Conservation (phyloP, 208 protist genomes). For the Leishmania major region DNA sequence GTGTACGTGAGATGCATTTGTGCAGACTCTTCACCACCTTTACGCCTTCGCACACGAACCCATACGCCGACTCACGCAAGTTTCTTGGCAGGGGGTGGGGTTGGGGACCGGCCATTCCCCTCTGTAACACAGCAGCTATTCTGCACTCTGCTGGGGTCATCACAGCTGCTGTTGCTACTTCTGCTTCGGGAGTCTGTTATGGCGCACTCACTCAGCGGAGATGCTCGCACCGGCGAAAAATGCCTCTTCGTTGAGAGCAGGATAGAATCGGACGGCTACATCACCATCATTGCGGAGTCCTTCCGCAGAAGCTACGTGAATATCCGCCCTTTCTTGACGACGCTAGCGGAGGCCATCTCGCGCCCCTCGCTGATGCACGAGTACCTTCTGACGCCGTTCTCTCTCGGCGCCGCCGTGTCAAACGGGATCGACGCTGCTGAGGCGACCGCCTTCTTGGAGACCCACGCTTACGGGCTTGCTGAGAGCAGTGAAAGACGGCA, state of each 20-base stretch:
- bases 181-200: neutral
- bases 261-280: constrained; percentile 46
- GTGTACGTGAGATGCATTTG: too few relatives aligned
- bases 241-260: constrained; percentile 77
- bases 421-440: constrained; percentile 89
- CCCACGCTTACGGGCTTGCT: constrained; percentile 77
- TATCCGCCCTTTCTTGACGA: constrained; percentile 50
- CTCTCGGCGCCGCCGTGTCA: constrained; percentile 97
- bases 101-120: neutral
- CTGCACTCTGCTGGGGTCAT: neutral
- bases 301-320: constrained; percentile 60
- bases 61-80: neutral
- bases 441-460: constrained; percentile 89
- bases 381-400: constrained; percentile 97
- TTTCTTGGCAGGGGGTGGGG: neutral
- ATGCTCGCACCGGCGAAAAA: constrained; percentile 5
- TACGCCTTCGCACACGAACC: neutral
- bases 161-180: neutral
- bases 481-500: constrained; percentile 7
- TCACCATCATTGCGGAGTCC: constrained; percentile 72
- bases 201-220: neutral
- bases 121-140: neutral
- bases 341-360: constrained; percentile 95
- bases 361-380: constrained; percentile 97
- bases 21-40: neutral